Evolutionary conservation across 495 filamentous ascomycete genomes (phyloP).

Genomic region (Echria macrotheca): DNA sequence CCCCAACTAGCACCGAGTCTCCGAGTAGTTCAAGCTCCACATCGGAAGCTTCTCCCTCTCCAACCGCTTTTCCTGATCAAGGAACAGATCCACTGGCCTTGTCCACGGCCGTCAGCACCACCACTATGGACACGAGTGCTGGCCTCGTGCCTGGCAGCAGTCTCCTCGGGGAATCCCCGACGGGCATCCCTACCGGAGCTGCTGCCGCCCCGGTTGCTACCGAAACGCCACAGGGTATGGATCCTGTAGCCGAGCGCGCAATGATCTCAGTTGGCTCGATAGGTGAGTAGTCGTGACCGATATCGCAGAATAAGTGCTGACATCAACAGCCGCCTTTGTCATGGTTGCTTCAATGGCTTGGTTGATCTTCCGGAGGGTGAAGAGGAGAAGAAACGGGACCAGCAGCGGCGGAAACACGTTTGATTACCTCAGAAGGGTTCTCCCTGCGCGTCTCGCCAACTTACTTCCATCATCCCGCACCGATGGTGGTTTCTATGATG

Average conservation of each 20-base stretch:
- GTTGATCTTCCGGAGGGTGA: slow-evolving; percentile 33
- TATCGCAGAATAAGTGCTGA: too few relatives aligned
- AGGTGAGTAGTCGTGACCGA: slow-evolving; percentile 31
- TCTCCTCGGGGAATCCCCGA: neutral
- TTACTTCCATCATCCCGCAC: neutral
- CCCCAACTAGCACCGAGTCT: too few relatives aligned
- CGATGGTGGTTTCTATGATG: slow-evolving; percentile 8
- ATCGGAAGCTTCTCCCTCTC: neutral
- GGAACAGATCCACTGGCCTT: slow-evolving; percentile 7
- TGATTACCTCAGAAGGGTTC: slow-evolving; percentile 8
- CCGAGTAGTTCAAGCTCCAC: neutral
- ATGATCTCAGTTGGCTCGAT: slow-evolving; percentile 46
- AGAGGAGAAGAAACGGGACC: slow-evolving; percentile 23
- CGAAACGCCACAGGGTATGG: slow-evolving; percentile 15
- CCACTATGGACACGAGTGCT: slow-evolving; percentile 11
- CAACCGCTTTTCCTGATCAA: neutral
- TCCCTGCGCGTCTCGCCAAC: neutral
- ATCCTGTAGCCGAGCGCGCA: slow-evolving; percentile 35
- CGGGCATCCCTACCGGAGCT: neutral
- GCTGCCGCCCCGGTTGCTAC: neutral
- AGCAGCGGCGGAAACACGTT: slow-evolving; percentile 2
- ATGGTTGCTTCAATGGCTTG: slow-evolving; percentile 36
- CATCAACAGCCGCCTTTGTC: slow-evolving; percentile 38
- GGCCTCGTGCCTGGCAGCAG: slow-evolving; percentile 13
- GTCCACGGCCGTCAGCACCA: slow-evolving; percentile 7